Conservation (phyloP, 2,329 filamentous ascomycete species). For the Hirsutella rhossiliensis region DNA sequence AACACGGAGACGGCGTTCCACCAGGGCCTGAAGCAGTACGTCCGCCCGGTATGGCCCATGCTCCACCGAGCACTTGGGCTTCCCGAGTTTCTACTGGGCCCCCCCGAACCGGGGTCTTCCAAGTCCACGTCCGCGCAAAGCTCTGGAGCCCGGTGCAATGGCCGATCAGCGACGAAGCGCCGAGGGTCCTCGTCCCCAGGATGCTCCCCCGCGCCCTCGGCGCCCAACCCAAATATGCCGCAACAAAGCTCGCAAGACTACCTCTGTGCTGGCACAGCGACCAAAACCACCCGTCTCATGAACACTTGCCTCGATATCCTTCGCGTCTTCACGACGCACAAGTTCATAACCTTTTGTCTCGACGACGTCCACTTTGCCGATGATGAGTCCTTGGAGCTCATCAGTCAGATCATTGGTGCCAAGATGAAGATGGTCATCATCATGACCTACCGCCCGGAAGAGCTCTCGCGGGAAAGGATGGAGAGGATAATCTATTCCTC, state of each 20-base stretch:
- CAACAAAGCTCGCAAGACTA: slow-evolving; percentile 47
- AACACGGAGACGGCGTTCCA: slow-evolving; percentile 55
- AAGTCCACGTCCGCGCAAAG: slow-evolving; percentile 25
- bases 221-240: slow-evolving; percentile 22
- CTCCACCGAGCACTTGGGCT: slow-evolving; percentile 49
- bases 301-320: slow-evolving; percentile 82
- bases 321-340: slow-evolving; percentile 67
- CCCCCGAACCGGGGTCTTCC: slow-evolving; percentile 24
- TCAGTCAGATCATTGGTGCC: slow-evolving; percentile 66
- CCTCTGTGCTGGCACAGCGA: slow-evolving; percentile 43
- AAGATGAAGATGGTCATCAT: slow-evolving; percentile 75
- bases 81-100: slow-evolving; percentile 57
- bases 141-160: slow-evolving; percentile 16
- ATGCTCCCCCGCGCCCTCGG: slow-evolving; percentile 24
- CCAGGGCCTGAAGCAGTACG: slow-evolving; percentile 46
- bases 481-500: slow-evolving; percentile 40
- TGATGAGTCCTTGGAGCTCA: slow-evolving; percentile 72
- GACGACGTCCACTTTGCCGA: slow-evolving; percentile 90
- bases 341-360: slow-evolving; percentile 77
- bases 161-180: slow-evolving; percentile 22
- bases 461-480: slow-evolving; percentile 44
- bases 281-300: slow-evolving; percentile 63
- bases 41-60: slow-evolving; percentile 52
- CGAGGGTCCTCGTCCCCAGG: slow-evolving; percentile 40
- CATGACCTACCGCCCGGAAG: slow-evolving; percentile 61